Evolutionary conservation across 2,329 filamentous ascomycete species (phyloP).

Genomic region (Colletotrichum phormii): DNA sequence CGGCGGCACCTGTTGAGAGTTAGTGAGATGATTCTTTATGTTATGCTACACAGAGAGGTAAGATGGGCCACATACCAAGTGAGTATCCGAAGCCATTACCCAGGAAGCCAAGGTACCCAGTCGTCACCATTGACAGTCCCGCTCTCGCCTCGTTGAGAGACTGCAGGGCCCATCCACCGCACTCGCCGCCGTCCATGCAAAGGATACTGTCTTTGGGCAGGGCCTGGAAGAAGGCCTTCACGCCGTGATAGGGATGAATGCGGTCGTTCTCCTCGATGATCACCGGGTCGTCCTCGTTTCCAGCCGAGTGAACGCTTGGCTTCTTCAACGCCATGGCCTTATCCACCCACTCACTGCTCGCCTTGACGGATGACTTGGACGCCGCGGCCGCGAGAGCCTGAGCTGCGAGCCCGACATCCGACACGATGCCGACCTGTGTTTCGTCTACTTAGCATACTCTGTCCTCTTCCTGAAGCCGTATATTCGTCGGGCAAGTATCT

Average conservation of each 20-base stretch:
- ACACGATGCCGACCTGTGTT: constrained; percentile 6
- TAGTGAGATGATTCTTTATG: not conserved
- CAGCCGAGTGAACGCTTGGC: not conserved
- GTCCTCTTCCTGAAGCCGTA: not conserved
- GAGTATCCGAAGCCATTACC: constrained; percentile 27
- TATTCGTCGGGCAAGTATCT: not conserved
- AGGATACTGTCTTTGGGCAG: constrained; percentile 13
- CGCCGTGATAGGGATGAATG: constrained; percentile 13
- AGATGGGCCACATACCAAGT: not conserved
- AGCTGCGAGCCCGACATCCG: constrained; percentile 12
- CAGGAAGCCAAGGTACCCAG: constrained; percentile 9
- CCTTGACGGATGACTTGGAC: not conserved
- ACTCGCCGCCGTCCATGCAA: constrained; percentile 19
- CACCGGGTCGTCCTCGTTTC: not conserved
- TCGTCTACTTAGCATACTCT: not conserved
- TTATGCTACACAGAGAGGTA: not conserved
- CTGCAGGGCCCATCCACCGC: constrained; percentile 15
- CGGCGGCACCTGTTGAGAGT: constrained; percentile 4
- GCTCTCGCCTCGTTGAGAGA: constrained; percentile 12
- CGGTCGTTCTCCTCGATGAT: constrained; percentile 4
- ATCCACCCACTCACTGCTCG: not conserved
- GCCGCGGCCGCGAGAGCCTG: not conserved
- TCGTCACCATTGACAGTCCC: constrained; percentile 10
- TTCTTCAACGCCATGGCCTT: not conserved
- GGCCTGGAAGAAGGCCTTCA: not conserved